Conservation (phyloP, 164 flowering plant genomes). For the Annona squamosa region DNA sequence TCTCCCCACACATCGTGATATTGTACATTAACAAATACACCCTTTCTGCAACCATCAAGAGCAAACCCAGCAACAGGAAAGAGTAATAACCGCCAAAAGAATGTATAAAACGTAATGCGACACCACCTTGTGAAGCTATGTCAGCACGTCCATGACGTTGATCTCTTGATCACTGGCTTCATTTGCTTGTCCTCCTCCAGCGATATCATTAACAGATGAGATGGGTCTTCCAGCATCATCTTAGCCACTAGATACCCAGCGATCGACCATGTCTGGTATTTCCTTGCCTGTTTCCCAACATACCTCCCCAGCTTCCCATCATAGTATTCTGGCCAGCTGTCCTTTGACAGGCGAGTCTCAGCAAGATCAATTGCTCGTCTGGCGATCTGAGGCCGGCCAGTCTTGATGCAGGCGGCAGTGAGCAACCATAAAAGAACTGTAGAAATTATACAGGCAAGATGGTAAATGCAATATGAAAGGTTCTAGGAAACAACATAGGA, state of each 20-base stretch:
- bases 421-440: conserved; percentile 32
- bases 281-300: conserved; percentile 35
- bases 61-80: background rate
- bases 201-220: conserved; percentile 31
- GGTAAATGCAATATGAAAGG: background rate
- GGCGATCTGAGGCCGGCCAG: conserved; percentile 31
- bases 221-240: conserved; percentile 37
- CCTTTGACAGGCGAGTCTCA: conserved; percentile 24
- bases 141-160: conserved; percentile 29
- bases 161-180: conserved; percentile 30
- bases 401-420: conserved; percentile 32
- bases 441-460: background rate
- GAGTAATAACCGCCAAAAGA: background rate
- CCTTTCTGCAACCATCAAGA: background rate
- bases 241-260: conserved; percentile 33
- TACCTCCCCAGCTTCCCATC: conserved; percentile 32
- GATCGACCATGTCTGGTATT: conserved; percentile 35
- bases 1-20: background rate
- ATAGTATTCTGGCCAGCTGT: conserved; percentile 33
- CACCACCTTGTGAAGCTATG: background rate
- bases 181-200: conserved; percentile 31
- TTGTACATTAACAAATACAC: conserved; percentile 5
- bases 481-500: background rate
- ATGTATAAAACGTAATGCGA: background rate
- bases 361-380: conserved; percentile 27